Base-by-base conservation (phyloP, 2,329 filamentous ascomycete genomes). In the Neofusicoccum sp. region DNA sequence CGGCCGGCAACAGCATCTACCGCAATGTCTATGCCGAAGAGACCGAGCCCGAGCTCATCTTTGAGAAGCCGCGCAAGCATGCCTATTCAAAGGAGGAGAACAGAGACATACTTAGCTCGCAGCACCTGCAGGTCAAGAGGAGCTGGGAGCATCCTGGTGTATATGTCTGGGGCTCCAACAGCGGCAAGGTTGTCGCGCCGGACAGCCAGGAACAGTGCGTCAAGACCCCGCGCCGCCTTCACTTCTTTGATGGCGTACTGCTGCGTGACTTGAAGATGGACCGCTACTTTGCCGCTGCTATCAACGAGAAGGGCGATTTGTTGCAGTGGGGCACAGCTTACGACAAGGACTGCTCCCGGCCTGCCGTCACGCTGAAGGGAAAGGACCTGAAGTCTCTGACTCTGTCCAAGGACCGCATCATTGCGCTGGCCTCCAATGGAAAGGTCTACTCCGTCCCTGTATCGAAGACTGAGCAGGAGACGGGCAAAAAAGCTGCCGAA, bases 91-190 rank as follows among this genome's bases (percentile, higher is more conserved):
- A 86, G 65, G 90, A 93, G 73, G 88, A 91, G 65, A 87, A 88
- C 64, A 78, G 89, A 61, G 89, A 92, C 60, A 76, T 89, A 61
- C 86, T 96, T 67, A 93, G 89, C 70, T 90, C 89, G 9, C 91
- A 96, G 72, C 91, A 96, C 76, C 78, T 91, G 5, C 93, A 97
- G 77, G 89, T 96, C 62, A 91, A 90, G 77, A 86, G 85, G 70
- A 96, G 90, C 75, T 84, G 86, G 80, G 85, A 86, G 75, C 87
- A 90, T 63, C 93, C 95, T 0, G 95, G 93, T 1, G 89, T 98
- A 0, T 98, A 96, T 75, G 86, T 89, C 4, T 99, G 95, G 93
- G 95, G 95, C 0, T 91, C 89, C 16, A 99, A 99, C 69, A 79
- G 80, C 14, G 91, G 92, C 63, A 84, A 84, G 67, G 93, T 96